Base-by-base conservation (phyloP, 1,284 basidiomycete genomes). In the Rhodotorula sp. region DNA sequence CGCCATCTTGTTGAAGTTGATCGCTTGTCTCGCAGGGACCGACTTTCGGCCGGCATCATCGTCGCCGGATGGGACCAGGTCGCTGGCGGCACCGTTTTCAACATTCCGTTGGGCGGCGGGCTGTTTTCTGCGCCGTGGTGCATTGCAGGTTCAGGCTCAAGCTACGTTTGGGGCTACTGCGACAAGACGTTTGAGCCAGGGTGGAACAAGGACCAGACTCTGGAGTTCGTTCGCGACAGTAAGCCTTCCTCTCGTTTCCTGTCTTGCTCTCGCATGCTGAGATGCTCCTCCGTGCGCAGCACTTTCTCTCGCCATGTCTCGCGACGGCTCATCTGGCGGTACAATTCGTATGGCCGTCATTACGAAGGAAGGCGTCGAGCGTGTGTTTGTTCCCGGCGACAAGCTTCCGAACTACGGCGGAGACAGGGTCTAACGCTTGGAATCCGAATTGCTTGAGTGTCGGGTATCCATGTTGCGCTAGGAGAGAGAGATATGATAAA, bases 91-190 rank as follows among this genome's bases (percentile, higher is more conserved):
- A 90, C 89, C 71, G 95, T 99, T 53, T 99, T 93, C 83, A 98
- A 97, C 80, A 92, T 97, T 66, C 94, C 94, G 29, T 85, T 97
- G 27, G 94, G 94, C 54, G 94, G 94, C 66, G 94, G 94, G 49
- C 83, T 93, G 62, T 96, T 97, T 86, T 87, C 90, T 74, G 92
- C 94, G 79, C 93, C 94, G 17, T 97, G 94, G 94, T 92, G 93
- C 61, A 97, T 97, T 76, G 94, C 92, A 79, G 94, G 92, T 89
- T 96, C 93, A 65, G 96, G 96, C 22, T 97, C 94, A 53, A 92
- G 94, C 19, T 99, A 98, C 80, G 94, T 99, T 27, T 99, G 99
- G 79, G 96, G 95, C 59, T 99, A 96, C 83, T 99, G 96, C 79
- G 96, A 99, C 81, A 92, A 96, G 39, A 98, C 93, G n/a, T 99